These are phyloP conservation scores for Arabidopsis thaliana DNA, from an alignment of 345 rosid genomes.

Conservation along the genomic window DNA sequence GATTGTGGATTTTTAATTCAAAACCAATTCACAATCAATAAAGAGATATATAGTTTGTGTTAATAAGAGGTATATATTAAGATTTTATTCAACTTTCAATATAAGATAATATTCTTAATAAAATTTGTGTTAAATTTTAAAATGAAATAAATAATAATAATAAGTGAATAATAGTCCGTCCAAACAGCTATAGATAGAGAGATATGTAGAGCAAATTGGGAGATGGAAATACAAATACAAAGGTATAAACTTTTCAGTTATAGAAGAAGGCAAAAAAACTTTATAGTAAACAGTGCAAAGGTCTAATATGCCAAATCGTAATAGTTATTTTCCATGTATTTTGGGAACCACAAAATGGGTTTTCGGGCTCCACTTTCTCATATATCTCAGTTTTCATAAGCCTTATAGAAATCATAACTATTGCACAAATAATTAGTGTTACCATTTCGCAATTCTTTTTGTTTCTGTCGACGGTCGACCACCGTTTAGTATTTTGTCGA, in stretches of 20 bases:
- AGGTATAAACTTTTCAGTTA: constrained; percentile 23
- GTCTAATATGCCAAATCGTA: constrained; percentile 35
- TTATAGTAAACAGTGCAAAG: constrained; percentile 40
- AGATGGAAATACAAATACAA: not conserved
- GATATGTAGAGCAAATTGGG: not conserved
- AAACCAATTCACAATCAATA: too few relatives aligned
- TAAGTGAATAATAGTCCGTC: too few relatives aligned
- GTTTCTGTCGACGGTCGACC: not conserved
- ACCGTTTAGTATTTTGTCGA: constrained; percentile 4
- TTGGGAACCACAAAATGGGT: constrained; percentile 45
- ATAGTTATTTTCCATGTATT: constrained; percentile 17
- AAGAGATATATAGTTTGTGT: too few relatives aligned
- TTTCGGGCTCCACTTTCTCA: constrained; percentile 30
- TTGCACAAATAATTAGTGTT: not conserved
- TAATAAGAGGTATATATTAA: too few relatives aligned
- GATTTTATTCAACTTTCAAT: too few relatives aligned
- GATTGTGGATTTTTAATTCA: too few relatives aligned
- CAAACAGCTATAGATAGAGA: too few relatives aligned
- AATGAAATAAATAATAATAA: not conserved
- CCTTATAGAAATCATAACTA: not conserved
- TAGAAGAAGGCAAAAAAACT: constrained; percentile 43
- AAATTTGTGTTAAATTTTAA: not conserved
- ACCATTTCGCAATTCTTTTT: not conserved
- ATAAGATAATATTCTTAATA: too few relatives aligned
- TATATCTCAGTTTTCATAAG: not conserved